Conservation (phyloP, 2,329 filamentous ascomycete genomes). For the Aspergillus versicolor region DNA sequence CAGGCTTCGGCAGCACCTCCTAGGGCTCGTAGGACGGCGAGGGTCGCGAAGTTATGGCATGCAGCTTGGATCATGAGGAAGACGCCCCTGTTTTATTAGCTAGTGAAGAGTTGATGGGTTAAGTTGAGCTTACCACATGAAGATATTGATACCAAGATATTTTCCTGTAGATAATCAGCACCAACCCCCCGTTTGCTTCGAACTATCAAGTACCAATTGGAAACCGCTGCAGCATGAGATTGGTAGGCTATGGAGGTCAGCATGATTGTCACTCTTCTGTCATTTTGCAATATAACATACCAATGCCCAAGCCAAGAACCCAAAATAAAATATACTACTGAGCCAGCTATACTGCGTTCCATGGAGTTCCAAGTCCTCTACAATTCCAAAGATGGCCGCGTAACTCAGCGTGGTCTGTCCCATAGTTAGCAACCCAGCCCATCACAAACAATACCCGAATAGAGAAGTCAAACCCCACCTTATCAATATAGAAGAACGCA, state of each 20-base stretch:
- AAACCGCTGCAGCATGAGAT: conserved; percentile 53
- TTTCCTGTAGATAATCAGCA: conserved; percentile 35
- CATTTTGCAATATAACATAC: conserved; percentile 1
- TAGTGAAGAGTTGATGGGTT: background rate
- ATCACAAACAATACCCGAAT: background rate
- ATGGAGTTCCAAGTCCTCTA: conserved; percentile 57
- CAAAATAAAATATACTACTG: conserved; percentile 57
- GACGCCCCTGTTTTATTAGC: conserved; percentile 35
- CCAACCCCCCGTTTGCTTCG: background rate
- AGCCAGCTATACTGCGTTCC: conserved; percentile 61
- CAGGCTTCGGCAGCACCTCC: conserved; percentile 59
- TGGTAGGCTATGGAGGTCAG: conserved; percentile 42
- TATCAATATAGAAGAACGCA: conserved; percentile 53
- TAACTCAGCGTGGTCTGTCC: conserved; percentile 58
- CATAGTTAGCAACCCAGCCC: background rate
- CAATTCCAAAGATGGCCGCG: conserved; percentile 65
- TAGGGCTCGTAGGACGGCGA: conserved; percentile 58
- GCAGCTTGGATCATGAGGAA: conserved; percentile 55
- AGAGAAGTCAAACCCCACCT: conserved; percentile 24
- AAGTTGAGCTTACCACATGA: conserved; percentile 47
- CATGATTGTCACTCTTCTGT: background rate
- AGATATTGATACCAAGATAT: conserved; percentile 58
- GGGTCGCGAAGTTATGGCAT: conserved; percentile 54
- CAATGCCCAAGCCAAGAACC: conserved; percentile 55
- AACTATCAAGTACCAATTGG: conserved; percentile 44